Conservation (phyloP, 2,329 filamentous ascomycete species). For the Helotiales sp. region DNA sequence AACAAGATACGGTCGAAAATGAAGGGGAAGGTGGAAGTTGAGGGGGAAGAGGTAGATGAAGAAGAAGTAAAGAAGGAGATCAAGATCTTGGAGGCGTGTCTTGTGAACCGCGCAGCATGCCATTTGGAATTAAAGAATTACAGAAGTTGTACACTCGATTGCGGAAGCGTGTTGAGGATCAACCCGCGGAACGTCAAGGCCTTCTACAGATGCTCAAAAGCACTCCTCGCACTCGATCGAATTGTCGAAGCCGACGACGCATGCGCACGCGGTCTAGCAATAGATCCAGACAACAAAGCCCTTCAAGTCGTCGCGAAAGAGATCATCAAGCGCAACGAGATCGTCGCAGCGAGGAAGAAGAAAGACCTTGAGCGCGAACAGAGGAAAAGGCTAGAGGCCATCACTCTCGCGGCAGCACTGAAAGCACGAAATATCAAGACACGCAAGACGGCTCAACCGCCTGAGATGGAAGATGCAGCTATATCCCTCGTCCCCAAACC, state of each 20-base stretch:
- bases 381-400: conserved; percentile 59
- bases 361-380: conserved; percentile 61
- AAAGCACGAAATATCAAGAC: conserved; percentile 71
- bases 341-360: conserved; percentile 59
- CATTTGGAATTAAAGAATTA: conserved; percentile 90
- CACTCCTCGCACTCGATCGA: conserved; percentile 79
- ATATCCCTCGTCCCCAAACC: conserved; percentile 74
- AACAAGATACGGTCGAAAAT: not conserved
- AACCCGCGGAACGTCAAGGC: conserved; percentile 88
- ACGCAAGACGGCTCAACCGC: conserved; percentile 70
- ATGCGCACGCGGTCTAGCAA: conserved; percentile 70
- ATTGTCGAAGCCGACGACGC: conserved; percentile 81
- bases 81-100: conserved; percentile 73
- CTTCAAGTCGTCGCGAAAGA: conserved; percentile 67
- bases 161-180: conserved; percentile 76
- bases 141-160: conserved; percentile 84
- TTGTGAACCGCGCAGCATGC: conserved; percentile 88
- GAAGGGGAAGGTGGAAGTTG: conserved; percentile 25
- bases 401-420: conserved; percentile 69
- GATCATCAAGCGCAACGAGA: conserved; percentile 63
- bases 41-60: conserved; percentile 53
- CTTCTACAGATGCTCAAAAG: conserved; percentile 81
- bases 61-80: conserved; percentile 56
- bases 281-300: conserved; percentile 73
- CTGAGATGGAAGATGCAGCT: conserved; percentile 84